Base-by-base conservation (phyloP, 23 red algal species). In the Cyanidium caldarium region DNA sequence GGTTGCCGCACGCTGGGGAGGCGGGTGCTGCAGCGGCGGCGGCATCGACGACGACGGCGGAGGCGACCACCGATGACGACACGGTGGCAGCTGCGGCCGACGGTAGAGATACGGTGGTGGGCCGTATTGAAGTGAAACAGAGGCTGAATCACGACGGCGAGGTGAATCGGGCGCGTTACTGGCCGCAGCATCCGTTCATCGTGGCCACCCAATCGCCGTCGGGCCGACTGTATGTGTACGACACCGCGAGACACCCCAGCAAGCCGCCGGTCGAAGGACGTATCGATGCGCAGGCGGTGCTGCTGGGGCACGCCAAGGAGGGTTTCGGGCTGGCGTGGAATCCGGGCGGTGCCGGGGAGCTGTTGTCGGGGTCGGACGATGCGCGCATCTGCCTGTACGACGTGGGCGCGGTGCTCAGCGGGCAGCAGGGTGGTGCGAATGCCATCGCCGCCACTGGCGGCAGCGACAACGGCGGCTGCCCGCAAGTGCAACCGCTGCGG, bases 91-190 rank as follows among this genome's bases (percentile, higher is more conserved):
- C n/a, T n/a, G n/a, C n/a, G n/a, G n/a, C n/a, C n/a, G n/a, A n/a
- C n/a, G n/a, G n/a, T n/a, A n/a, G n/a, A n/a, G 51, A 28, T 5
- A 12, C 51, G 10, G n/a, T 28, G 51, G n/a, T 61, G n/a, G 31
- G 51, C 23, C 12, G 41, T 40, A 84, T 98, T 40, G 92, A 98
- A 46, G 65, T 98, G 37, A 69, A 84, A 26, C 92, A 98, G 77
- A 81, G 74, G 70, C 88, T 98, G 57, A 88, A 88, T 57, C 92
- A 98, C 80, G 92, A 98, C 37, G 92, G 92, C 20, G 92, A 98
- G 72, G 92, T 98, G 13, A 98, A 98, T 75, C 66, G 92, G n/a
- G 92, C 92, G 15, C 79, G 92, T 19, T 98, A 89, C 68, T 84
- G 82, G 84, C 92, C 92, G 20, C 84, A 98, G 43, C 88, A 98